phyloP scores from a whole-genome alignment of 2,329 filamentous ascomycete species.

The Aspergillus sclerotialis region DNA sequence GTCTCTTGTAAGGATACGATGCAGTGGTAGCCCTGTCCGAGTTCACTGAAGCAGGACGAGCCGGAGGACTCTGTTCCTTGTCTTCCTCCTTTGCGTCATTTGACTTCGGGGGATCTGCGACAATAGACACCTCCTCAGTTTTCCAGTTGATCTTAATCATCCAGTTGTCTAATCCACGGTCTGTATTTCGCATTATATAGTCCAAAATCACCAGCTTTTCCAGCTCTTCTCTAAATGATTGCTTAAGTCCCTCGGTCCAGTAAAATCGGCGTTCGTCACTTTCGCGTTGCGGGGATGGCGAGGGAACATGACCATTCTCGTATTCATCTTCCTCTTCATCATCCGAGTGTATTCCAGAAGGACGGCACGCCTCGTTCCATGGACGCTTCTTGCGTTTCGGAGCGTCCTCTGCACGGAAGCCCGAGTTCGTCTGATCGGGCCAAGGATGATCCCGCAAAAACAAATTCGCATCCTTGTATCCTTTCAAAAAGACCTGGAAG shows the following conservation, averaged over 20 bases:
- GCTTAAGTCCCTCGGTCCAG: constrained; percentile 84
- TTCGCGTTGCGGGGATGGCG: constrained; percentile 40
- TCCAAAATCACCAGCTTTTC: constrained; percentile 96
- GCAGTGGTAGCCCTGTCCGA: constrained; percentile 32
- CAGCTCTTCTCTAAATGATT: constrained; percentile 87
- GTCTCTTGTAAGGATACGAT: constrained; percentile 64
- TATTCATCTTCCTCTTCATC: constrained; percentile 56
- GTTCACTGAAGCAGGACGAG: constrained; percentile 56
- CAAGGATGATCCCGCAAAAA: constrained; percentile 93
- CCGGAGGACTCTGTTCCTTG: constrained; percentile 41
- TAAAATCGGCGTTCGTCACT: constrained; percentile 52
- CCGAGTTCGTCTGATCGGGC: constrained; percentile 75
- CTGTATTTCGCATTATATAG: constrained; percentile 98
- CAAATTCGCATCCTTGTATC: constrained; percentile 93
- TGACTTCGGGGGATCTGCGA: constrained; percentile 71
- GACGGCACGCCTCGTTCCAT: constrained; percentile 80
- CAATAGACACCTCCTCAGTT: constrained; percentile 73
- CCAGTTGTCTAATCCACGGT: constrained; percentile 95
- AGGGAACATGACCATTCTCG: constrained; percentile 30
- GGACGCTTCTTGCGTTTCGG: constrained; percentile 61
- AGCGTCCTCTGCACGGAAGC: constrained; percentile 61
- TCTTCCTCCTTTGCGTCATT: constrained; percentile 44
- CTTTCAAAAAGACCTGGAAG: constrained; percentile 95
- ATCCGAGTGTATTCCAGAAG: constrained; percentile 52
- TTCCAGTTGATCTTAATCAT: constrained; percentile 96